A percentile compares a stretch with the other conserved stretches of the same genome.
These are phyloP conservation scores for Micromonas commoda DNA, from an alignment of 139 green algal species.

Conservation along the genomic window DNA sequence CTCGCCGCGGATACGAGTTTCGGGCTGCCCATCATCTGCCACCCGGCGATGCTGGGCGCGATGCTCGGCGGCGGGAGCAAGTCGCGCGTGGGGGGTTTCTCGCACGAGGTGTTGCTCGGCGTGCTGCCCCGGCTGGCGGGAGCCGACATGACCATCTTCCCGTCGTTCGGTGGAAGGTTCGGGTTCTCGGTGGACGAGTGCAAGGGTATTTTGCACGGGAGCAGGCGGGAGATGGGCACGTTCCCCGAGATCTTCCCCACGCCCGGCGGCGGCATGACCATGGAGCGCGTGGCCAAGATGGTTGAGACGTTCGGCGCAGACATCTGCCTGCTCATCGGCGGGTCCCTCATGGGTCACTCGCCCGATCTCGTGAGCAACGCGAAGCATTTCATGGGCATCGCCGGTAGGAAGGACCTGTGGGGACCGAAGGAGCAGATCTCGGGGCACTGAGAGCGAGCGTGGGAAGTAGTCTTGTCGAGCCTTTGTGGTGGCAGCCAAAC, in stretches of 20 bases:
- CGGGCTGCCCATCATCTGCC: slow-evolving; percentile 35
- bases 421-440: slow-evolving; percentile 13
- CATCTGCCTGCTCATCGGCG: slow-evolving; percentile 30
- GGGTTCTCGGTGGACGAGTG: slow-evolving; percentile 22
- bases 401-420: slow-evolving; percentile 10
- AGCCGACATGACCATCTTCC: slow-evolving; percentile 35
- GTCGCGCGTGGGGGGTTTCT: slow-evolving; percentile 14
- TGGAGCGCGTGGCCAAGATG: slow-evolving; percentile 32
- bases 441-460: too few relatives aligned
- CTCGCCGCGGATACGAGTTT: slow-evolving; percentile 31
- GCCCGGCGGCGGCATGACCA: slow-evolving; percentile 33
- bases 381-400: slow-evolving; percentile 22
- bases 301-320: slow-evolving; percentile 27
- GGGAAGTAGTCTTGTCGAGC: too few relatives aligned
- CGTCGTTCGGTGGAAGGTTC: slow-evolving; percentile 34
- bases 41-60: slow-evolving; percentile 32
- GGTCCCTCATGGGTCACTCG: slow-evolving; percentile 15
- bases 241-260: slow-evolving; percentile 5
- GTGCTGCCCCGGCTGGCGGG: slow-evolving; percentile 28
- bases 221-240: neutral
- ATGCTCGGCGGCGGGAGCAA: slow-evolving; percentile 21
- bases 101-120: slow-evolving; percentile 27
- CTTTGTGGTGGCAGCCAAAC: too few relatives aligned
- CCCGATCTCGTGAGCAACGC: slow-evolving; percentile 29
- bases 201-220: neutral